These are phyloP conservation scores for Xenoacremonium recifei DNA, from an alignment of 2,329 filamentous ascomycete genomes.

Conservation along the genomic window DNA sequence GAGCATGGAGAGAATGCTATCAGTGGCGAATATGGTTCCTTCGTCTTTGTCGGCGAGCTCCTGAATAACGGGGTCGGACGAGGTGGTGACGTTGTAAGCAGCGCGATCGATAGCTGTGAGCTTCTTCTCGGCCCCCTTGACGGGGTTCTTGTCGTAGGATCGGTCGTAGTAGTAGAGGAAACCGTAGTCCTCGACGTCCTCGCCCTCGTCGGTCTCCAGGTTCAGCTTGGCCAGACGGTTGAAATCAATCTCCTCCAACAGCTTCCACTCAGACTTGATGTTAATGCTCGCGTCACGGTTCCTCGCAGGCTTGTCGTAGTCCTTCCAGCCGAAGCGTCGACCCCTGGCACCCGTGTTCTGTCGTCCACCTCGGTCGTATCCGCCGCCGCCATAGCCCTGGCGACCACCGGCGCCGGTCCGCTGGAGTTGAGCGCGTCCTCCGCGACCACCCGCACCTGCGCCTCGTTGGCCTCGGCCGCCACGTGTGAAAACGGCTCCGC, in stretches of 20 bases:
- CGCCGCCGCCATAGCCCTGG: slow-evolving; percentile 42
- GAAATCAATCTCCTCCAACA: slow-evolving; percentile 98
- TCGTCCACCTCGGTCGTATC: slow-evolving; percentile 73
- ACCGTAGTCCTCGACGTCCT: slow-evolving; percentile 92
- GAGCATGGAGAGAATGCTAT: slow-evolving; percentile 97
- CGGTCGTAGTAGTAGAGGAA: slow-evolving; percentile 99
- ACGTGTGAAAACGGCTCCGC: slow-evolving; percentile 87
- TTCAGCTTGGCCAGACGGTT: slow-evolving; percentile 93
- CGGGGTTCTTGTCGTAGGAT: slow-evolving; percentile 87
- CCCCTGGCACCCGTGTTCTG: slow-evolving; percentile 67
- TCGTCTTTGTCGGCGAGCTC: slow-evolving; percentile 95
- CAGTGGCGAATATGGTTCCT: slow-evolving; percentile 94
- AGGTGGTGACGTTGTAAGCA: slow-evolving; percentile 97
- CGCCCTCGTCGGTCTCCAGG: slow-evolving; percentile 89
- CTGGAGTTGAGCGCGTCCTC: slow-evolving; percentile 63
- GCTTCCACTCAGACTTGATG: slow-evolving; percentile 91
- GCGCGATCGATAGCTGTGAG: slow-evolving; percentile 88
- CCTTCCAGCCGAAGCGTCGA: slow-evolving; percentile 95
- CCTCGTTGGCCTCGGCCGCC: slow-evolving; percentile 76
- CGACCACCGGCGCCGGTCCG: slow-evolving; percentile 67
- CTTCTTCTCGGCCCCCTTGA: slow-evolving; percentile 85
- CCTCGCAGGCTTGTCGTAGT: slow-evolving; percentile 95
- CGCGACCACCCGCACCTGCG: slow-evolving; percentile 63
- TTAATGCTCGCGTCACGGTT: slow-evolving; percentile 96
- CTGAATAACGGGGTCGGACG: slow-evolving; percentile 93